phyloP scores from a whole-genome alignment of 495 filamentous ascomycete species.

The Tuber melanosporum region DNA sequence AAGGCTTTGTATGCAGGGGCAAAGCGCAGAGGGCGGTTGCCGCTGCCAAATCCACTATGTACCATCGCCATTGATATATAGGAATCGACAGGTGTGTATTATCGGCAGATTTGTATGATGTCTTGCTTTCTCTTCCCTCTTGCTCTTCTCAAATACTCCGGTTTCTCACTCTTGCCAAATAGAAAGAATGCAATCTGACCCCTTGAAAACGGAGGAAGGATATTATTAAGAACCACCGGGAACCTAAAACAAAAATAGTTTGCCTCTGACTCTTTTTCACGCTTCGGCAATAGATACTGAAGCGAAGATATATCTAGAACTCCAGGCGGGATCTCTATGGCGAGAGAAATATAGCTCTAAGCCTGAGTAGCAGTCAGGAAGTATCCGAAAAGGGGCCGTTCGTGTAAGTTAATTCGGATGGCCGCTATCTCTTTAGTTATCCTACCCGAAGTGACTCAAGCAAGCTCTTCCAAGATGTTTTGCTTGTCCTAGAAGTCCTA shows the following conservation, averaged over 20 bases:
- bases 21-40: not conserved
- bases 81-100: not conserved
- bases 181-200: not conserved
- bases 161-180: not conserved
- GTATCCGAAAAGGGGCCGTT: slow-evolving; percentile 1
- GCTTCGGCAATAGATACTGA: not conserved
- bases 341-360: not conserved
- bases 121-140: not conserved
- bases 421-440: not conserved
- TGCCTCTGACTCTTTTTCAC: not conserved
- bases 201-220: not conserved
- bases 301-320: not conserved
- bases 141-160: not conserved
- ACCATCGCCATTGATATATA: not conserved
- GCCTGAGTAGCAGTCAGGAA: not conserved
- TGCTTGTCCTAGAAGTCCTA: not conserved
- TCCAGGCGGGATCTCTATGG: not conserved
- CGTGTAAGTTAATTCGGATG: not conserved
- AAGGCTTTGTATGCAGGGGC: not conserved
- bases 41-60: not conserved
- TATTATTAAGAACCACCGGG: not conserved
- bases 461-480: not conserved
- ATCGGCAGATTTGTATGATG: not conserved
- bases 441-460: not conserved
- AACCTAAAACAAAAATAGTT: not conserved